These are phyloP conservation scores for Arthrinium phaeospermum DNA, from an alignment of 2,329 filamentous ascomycete species.

Conservation along the genomic window DNA sequence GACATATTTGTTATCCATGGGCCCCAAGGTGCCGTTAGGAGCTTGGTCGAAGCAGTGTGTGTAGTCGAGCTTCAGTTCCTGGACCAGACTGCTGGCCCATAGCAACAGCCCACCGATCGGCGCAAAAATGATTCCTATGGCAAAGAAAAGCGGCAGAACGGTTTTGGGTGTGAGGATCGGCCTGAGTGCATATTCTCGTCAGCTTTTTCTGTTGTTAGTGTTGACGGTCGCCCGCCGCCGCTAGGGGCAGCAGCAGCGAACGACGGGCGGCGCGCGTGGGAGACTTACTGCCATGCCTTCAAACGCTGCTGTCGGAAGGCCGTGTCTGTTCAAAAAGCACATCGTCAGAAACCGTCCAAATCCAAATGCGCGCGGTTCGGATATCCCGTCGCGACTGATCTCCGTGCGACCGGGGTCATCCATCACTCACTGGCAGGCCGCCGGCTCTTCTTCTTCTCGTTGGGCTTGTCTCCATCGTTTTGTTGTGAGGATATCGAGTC, in stretches of 20 bases:
- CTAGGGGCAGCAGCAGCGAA: background rate
- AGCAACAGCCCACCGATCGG: constrained; percentile 88
- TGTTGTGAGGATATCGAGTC: constrained; percentile 60
- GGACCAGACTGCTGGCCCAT: constrained; percentile 86
- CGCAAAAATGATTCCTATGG: constrained; percentile 83
- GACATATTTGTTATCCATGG: constrained; percentile 64
- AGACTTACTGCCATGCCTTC: constrained; percentile 97
- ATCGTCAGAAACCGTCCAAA: constrained; percentile 19
- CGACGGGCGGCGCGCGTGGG: constrained; percentile 25
- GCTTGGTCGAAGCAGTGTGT: constrained; percentile 72
- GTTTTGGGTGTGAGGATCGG: constrained; percentile 96
- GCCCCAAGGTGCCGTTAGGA: constrained; percentile 41
- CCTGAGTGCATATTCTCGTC: constrained; percentile 50
- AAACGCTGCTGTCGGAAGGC: constrained; percentile 95
- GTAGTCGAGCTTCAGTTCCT: constrained; percentile 92
- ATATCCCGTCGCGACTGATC: background rate
- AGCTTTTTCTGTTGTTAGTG: background rate
- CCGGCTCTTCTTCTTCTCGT: constrained; percentile 87
- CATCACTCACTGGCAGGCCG: constrained; percentile 79
- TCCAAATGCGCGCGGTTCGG: constrained; percentile 20
- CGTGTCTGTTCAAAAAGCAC: constrained; percentile 59
- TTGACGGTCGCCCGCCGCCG: background rate
- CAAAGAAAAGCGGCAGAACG: constrained; percentile 67
- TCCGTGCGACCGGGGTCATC: background rate
- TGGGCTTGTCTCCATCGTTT: constrained; percentile 49